These are phyloP conservation scores for Trifolium fragiferum DNA, from an alignment of 306 rosid genomes.

Conservation along the genomic window DNA sequence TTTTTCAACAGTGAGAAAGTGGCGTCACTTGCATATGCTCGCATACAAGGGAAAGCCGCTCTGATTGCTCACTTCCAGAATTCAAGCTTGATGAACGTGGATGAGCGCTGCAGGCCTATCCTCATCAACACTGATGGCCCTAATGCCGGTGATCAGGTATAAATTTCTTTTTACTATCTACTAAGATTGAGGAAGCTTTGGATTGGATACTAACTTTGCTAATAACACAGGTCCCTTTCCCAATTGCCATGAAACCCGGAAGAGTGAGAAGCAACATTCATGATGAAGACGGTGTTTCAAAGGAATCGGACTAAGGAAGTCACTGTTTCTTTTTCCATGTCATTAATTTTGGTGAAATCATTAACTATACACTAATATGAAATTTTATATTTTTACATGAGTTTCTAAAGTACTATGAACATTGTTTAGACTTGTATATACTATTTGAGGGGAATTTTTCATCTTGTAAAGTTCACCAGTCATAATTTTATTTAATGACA, in stretches of 20 bases:
- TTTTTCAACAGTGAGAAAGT: conserved; percentile 82
- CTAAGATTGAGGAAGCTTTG: conserved; percentile 3
- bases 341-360: conserved; percentile 14
- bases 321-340: not conserved
- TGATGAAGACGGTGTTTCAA: conserved; percentile 22
- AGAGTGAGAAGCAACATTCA: conserved; percentile 36
- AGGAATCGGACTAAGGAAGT: conserved; percentile 26
- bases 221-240: conserved; percentile 67
- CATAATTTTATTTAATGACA: conserved; percentile 13
- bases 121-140: conserved; percentile 77
- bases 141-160: conserved; percentile 72
- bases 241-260: conserved; percentile 60
- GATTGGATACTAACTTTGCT: conserved; percentile 40
- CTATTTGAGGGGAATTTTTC: conserved; percentile 1
- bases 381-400: too few species aligned
- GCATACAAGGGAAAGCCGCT: conserved; percentile 74
- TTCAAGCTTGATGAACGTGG: conserved; percentile 79
- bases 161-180: not conserved
- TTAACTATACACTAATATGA: conserved; percentile 26
- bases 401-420: conserved; percentile 33
- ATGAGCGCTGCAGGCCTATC: conserved; percentile 75
- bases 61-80: conserved; percentile 75
- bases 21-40: conserved; percentile 74
- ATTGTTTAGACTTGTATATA: conserved; percentile 33
- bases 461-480: conserved; percentile 6